Evolutionary conservation across 345 rosid genomes (phyloP).

Genomic region (Eucalyptus pauciflora): DNA sequence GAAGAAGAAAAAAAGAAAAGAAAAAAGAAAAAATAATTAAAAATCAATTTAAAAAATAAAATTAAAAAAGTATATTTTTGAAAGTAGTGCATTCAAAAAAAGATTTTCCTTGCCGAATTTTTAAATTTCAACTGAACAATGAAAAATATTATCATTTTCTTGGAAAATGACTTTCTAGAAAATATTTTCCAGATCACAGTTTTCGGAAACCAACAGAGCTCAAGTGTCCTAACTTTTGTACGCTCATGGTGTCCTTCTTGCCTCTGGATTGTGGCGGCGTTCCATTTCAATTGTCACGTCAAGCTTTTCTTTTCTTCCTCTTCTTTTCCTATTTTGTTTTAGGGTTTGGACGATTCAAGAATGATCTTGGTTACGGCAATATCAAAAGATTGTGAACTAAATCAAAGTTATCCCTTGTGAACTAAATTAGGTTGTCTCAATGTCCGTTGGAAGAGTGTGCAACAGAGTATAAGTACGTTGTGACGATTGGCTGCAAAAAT

Average conservation of each 20-base stretch:
- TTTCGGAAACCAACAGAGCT: fast-evolving
- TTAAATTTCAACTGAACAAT: too few species aligned
- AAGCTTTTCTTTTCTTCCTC: neutral
- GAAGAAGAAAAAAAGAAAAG: too few species aligned
- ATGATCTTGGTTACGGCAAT: neutral
- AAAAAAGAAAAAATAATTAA: fast-evolving
- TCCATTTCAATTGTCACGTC: neutral
- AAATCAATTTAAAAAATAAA: fast-evolving
- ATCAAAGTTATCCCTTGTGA: neutral
- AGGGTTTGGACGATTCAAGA: neutral
- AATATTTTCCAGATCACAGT: fast-evolving
- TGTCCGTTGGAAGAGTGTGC: neutral
- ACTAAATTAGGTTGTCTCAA: neutral
- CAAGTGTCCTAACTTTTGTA: too few species aligned
- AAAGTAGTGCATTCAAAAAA: too few species aligned
- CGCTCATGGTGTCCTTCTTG: fast-evolving
- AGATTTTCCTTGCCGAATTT: fast-evolving
- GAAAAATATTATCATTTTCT: too few species aligned
- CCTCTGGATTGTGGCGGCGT: fast-evolving
- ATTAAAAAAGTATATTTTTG: too few species aligned
- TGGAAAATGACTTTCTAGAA: fast-evolving
- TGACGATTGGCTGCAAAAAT: neutral
- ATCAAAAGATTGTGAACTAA: neutral
- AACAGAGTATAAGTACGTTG: neutral
- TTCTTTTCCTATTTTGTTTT: neutral